These are phyloP conservation scores for Crataegus laevigata DNA, from an alignment of 306 rosid genomes.

Conservation along the genomic window DNA sequence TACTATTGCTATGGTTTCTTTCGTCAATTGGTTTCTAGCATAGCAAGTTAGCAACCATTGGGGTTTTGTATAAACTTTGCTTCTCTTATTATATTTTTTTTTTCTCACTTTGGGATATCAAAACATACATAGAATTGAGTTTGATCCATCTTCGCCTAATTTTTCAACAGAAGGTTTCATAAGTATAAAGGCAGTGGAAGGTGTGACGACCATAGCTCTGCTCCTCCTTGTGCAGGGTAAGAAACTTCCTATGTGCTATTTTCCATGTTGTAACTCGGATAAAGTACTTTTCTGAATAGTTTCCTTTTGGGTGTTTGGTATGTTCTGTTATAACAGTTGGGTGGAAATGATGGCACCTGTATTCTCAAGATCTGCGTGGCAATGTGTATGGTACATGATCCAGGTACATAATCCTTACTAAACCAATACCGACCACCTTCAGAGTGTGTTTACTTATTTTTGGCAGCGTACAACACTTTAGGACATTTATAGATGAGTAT, in stretches of 20 bases:
- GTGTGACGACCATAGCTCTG: slow-evolving; percentile 57
- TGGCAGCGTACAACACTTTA: neutral
- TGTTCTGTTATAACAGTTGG: slow-evolving; percentile 51
- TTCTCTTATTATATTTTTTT: neutral
- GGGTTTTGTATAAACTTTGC: neutral
- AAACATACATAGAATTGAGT: neutral
- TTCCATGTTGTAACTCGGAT: neutral
- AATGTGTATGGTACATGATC: slow-evolving; percentile 82
- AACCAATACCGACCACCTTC: neutral
- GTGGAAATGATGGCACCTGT: slow-evolving; percentile 99
- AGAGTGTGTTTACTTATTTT: no score
- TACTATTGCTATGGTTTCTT: neutral
- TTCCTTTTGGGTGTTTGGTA: slow-evolving; percentile 11
- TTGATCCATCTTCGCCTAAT: neutral
- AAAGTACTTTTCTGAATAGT: neutral
- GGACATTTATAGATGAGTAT: neutral
- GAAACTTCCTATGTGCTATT: neutral
- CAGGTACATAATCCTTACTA: slow-evolving; percentile 47
- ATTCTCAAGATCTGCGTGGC: slow-evolving; percentile 74
- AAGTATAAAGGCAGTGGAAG: slow-evolving; percentile 65
- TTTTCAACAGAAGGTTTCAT: slow-evolving; percentile 61
- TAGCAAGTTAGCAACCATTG: neutral
- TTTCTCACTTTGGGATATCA: neutral
- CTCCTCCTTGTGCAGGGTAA: slow-evolving; percentile 91
- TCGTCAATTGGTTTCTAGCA: neutral